Conservation (phyloP, 2,329 filamentous ascomycete genomes). For the Drechslerella coelobrocha region DNA sequence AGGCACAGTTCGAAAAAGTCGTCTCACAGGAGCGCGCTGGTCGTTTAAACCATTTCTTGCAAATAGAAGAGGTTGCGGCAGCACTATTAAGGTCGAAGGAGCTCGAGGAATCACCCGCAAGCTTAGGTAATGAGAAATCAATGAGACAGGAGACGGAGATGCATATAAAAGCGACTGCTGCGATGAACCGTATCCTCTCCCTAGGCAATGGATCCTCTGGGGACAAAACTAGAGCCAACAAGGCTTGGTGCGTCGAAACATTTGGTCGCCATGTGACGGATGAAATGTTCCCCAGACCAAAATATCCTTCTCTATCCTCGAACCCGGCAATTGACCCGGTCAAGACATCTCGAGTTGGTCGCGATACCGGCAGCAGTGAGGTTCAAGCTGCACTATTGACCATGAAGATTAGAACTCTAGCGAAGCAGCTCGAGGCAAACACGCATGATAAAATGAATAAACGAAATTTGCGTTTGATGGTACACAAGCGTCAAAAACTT, state of each 20-base stretch:
- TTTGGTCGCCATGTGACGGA: conserved; percentile 95
- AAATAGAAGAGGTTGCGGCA: conserved; percentile 62
- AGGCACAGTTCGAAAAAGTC: conserved; percentile 32
- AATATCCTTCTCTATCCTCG: conserved; percentile 60
- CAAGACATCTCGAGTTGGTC: conserved; percentile 74
- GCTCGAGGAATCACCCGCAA: conserved; percentile 19
- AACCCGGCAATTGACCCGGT: conserved; percentile 54
- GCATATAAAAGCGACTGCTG: conserved; percentile 74
- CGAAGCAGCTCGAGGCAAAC: conserved; percentile 72
- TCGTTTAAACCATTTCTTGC: conserved; percentile 78
- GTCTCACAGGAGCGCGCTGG: conserved; percentile 60
- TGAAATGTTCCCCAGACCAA: conserved; percentile 64
- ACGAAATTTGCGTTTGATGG: conserved; percentile 81
- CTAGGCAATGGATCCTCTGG: conserved; percentile 78
- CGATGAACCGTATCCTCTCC: conserved; percentile 78
- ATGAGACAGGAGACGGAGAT: conserved; percentile 59
- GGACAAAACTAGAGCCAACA: conserved; percentile 81
- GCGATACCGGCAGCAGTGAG: conserved; percentile 92
- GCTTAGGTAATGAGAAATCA: conserved; percentile 57
- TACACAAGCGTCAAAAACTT: conserved; percentile 88
- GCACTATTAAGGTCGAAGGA: conserved; percentile 31
- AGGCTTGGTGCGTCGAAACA: conserved; percentile 79
- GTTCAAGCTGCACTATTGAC: conserved; percentile 98
- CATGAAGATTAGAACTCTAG: conserved; percentile 84
- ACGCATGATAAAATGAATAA: conserved; percentile 94